Conservation (phyloP, 306 rosid genomes). For the Cucurbita moschata region DNA sequence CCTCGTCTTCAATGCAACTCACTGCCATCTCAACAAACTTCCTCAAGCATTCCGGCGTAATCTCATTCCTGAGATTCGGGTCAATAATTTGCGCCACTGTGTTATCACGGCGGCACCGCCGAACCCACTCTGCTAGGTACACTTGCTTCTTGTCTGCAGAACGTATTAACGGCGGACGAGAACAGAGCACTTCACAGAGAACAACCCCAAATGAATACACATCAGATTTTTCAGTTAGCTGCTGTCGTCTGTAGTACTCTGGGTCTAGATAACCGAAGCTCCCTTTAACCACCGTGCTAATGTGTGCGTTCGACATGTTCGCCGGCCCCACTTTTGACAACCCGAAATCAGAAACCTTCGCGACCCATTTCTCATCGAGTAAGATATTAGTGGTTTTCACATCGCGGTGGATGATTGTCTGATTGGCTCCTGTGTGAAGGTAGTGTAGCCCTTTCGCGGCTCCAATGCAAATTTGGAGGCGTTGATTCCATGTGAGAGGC, state of each 20-base stretch:
- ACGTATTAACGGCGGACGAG: conserved; percentile 16
- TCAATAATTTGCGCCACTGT: neutral
- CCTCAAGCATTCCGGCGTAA: neutral
- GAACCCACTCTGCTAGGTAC: conserved; percentile 22
- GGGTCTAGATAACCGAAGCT: conserved; percentile 18
- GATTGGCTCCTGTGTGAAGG: conserved; percentile 17
- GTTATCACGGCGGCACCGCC: conserved; percentile 14
- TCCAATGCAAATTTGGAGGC: neutral
- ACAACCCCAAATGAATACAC: conserved; percentile 53
- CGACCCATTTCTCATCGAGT: conserved; percentile 25
- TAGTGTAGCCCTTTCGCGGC: conserved; percentile 19
- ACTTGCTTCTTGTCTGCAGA: conserved; percentile 11
- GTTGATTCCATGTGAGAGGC: neutral
- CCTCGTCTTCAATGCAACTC: conserved; percentile 32
- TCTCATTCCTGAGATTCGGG: neutral
- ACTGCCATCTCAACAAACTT: neutral
- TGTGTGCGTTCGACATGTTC: conserved; percentile 5
- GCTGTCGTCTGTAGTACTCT: conserved; percentile 10
- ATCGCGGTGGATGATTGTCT: conserved; percentile 33
- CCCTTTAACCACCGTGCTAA: conserved; percentile 20
- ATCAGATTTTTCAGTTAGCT: conserved; percentile 32
- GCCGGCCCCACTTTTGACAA: conserved; percentile 16
- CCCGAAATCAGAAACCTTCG: conserved; percentile 38
- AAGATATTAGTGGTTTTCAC: conserved; percentile 27
- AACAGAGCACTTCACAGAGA: conserved; percentile 32